A percentile compares a stretch with the other conserved stretches of the same genome.
Conservation (phyloP, 129 eudicot species). For the Flaveria brownii region DNA sequence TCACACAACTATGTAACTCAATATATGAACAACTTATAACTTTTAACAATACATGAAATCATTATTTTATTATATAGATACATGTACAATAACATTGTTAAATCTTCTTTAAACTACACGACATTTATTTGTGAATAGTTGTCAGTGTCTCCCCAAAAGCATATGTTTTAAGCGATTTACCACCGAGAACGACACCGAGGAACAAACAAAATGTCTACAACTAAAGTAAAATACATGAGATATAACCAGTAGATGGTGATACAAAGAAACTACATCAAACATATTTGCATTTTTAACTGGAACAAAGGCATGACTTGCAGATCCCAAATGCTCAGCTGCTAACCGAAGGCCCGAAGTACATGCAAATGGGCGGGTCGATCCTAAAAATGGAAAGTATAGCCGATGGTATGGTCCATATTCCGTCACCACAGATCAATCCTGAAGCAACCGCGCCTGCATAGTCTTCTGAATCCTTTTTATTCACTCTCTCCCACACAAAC, state of each 20-base stretch:
- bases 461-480: constrained; percentile 43
- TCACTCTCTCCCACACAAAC: constrained; percentile 48
- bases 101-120: neutral
- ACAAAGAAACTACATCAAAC: neutral
- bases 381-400: constrained; percentile 35
- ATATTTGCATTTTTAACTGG: neutral
- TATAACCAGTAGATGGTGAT: neutral
- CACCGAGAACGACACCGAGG: neutral
- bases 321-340: constrained; percentile 37
- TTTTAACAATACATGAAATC: too few species aligned
- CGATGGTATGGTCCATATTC: constrained; percentile 40
- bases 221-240: neutral
- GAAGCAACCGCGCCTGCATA: constrained; percentile 44
- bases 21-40: too few species aligned
- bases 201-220: neutral
- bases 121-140: neutral
- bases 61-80: too few species aligned
- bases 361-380: constrained; percentile 78
- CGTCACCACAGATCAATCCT: constrained; percentile 34
- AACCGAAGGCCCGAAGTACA: constrained; percentile 76
- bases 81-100: too few species aligned
- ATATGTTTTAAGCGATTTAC: neutral
- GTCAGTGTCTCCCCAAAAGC: neutral
- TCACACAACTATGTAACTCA: too few species aligned
- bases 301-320: constrained; percentile 11